These are phyloP conservation scores for Immersiporthe knoxdaviesiana DNA, from an alignment of 2,329 filamentous ascomycete species.

Conservation along the genomic window DNA sequence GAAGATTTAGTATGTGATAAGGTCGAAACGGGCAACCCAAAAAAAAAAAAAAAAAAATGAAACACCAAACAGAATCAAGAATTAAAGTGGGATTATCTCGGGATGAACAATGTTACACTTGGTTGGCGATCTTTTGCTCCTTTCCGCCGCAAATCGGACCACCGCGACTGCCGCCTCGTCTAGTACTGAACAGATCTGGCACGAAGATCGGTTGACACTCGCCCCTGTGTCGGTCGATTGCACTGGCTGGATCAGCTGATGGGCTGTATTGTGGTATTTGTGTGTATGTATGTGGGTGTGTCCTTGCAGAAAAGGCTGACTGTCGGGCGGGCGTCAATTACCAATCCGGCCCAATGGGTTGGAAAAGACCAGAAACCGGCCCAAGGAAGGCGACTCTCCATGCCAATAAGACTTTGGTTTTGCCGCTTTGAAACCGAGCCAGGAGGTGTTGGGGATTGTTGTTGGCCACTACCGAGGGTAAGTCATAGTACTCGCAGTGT, in stretches of 20 bases:
- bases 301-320: not conserved
- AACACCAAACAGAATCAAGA: not conserved
- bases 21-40: not conserved
- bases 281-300: not conserved
- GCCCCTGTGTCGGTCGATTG: not conserved
- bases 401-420: not conserved
- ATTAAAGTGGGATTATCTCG: not conserved
- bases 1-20: not conserved
- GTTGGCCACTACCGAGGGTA: not conserved
- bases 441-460: not conserved
- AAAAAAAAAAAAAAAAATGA: too few species aligned
- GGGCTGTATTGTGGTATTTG: not conserved
- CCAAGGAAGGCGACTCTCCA: not conserved
- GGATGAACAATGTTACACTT: not conserved
- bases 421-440: not conserved
- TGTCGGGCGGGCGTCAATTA: not conserved
- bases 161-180: constrained; percentile 1
- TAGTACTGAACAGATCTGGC: not conserved
- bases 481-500: too few species aligned
- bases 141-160: constrained; percentile 1
- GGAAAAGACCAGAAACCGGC: not conserved
- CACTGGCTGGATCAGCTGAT: constrained; percentile 2
- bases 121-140: not conserved
- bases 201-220: not conserved
- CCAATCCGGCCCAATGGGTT: not conserved